A percentile compares a stretch with the other conserved stretches of the same genome.
Conservation (phyloP, 331 rosid genomes). For the Malus hybrid region DNA sequence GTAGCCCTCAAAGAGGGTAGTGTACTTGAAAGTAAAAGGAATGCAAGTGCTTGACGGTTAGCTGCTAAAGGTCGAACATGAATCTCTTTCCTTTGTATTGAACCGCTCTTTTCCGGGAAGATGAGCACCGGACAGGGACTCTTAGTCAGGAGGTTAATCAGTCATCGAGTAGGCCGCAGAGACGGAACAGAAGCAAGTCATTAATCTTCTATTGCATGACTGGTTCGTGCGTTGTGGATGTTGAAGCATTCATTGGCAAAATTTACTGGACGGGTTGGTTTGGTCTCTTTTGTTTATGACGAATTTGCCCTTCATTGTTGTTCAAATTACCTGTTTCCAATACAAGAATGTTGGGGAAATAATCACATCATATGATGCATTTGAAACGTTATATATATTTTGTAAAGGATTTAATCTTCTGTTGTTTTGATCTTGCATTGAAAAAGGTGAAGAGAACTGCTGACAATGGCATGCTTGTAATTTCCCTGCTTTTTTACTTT, state of each 20-base stretch:
- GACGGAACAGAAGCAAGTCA: slow-evolving; percentile 11
- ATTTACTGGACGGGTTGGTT: slow-evolving; percentile 29
- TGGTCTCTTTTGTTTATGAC: slow-evolving; percentile 31
- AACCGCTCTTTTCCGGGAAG: slow-evolving; percentile 10
- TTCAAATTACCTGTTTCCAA: slow-evolving; percentile 26
- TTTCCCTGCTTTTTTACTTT: background rate
- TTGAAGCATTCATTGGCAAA: slow-evolving; percentile 54
- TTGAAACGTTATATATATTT: slow-evolving; percentile 26
- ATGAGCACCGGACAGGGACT: slow-evolving; percentile 30
- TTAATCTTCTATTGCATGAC: slow-evolving; percentile 20
- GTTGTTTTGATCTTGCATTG: slow-evolving; percentile 27
- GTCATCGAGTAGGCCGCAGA: slow-evolving; percentile 14
- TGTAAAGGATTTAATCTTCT: slow-evolving; percentile 39
- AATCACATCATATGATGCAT: slow-evolving; percentile 13
- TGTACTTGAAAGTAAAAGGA: slow-evolving; percentile 50
- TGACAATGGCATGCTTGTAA: slow-evolving; percentile 37
- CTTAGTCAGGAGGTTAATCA: slow-evolving; percentile 17
- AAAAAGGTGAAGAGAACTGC: slow-evolving; percentile 32
- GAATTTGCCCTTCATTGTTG: slow-evolving; percentile 23
- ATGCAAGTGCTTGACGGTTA: slow-evolving; percentile 22
- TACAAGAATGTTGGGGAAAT: slow-evolving; percentile 33
- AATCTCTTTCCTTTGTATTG: slow-evolving; percentile 8
- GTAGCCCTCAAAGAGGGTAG: slow-evolving; percentile 74
- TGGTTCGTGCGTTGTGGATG: slow-evolving; percentile 35
- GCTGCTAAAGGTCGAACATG: slow-evolving; percentile 5